Conservation (phyloP, 1,284 basidiomycete species). For the Ustilago tritici region DNA sequence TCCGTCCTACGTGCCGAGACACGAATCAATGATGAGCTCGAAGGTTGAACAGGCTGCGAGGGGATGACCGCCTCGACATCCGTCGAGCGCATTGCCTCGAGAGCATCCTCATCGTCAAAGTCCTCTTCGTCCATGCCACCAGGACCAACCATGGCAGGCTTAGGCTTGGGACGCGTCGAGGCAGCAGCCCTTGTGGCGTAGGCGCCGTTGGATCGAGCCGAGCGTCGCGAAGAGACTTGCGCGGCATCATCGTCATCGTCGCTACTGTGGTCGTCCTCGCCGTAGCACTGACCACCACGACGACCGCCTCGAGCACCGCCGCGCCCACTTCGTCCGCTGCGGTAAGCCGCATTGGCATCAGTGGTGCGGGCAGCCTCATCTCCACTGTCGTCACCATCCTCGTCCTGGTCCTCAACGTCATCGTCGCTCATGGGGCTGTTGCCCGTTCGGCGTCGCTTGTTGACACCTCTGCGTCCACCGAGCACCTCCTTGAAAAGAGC, state of each 20-base stretch:
- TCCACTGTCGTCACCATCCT: slow-evolving; percentile 53
- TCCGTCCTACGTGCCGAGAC: slow-evolving; percentile 40
- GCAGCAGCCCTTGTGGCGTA: slow-evolving; percentile 58
- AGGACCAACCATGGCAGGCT: slow-evolving; percentile 40
- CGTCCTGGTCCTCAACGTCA: slow-evolving; percentile 40
- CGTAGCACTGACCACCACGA: slow-evolving; percentile 43
- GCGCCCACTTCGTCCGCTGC: slow-evolving; percentile 61
- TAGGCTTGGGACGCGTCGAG: slow-evolving; percentile 17
- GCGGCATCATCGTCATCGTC: slow-evolving; percentile 52
- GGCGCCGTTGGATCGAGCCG: slow-evolving; percentile 46
- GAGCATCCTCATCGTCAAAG: slow-evolving; percentile 50
- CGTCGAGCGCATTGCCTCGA: slow-evolving; percentile 58
- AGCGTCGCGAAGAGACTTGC: slow-evolving; percentile 34
- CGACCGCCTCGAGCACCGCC: slow-evolving; percentile 39
- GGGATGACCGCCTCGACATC: slow-evolving; percentile 40
- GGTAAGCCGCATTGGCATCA: slow-evolving; percentile 71
- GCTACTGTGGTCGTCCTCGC: slow-evolving; percentile 39
- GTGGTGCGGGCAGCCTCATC: slow-evolving; percentile 73
- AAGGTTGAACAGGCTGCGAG: slow-evolving; percentile 15
- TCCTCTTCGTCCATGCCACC: slow-evolving; percentile 43
- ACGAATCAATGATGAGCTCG: slow-evolving; percentile 18
- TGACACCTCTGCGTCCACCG: slow-evolving; percentile 74
- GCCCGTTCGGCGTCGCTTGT: slow-evolving; percentile 71
- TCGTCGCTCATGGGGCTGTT: slow-evolving; percentile 55
- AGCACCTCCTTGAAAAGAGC: slow-evolving; percentile 98